A percentile compares a stretch with the other conserved stretches of the same genome.
Evolutionary conservation across 2,329 filamentous ascomycete species (phyloP).

Genomic region (Epichloe amarillans): DNA sequence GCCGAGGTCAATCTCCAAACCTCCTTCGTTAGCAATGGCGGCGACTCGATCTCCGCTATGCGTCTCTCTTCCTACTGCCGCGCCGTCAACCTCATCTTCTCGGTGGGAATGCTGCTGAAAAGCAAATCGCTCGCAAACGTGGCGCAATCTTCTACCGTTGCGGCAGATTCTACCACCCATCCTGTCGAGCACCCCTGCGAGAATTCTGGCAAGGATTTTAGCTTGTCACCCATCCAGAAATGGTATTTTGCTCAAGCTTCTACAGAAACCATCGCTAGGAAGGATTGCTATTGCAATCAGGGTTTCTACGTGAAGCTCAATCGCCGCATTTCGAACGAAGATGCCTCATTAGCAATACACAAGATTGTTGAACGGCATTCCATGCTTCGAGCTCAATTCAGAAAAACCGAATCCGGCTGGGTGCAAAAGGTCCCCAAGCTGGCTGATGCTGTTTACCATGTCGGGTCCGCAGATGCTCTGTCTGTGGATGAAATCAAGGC

Average conservation of each 20-base stretch:
- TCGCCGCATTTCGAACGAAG: neutral
- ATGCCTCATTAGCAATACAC: neutral
- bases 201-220: neutral
- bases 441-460: neutral
- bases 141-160: neutral
- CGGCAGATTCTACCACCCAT: neutral
- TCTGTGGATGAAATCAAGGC: neutral
- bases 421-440: conserved; percentile 1
- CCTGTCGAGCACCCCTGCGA: neutral
- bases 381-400: conserved; percentile 8
- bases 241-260: conserved; percentile 3
- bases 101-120: conserved; percentile 12
- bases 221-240: conserved; percentile 6
- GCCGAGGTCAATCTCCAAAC: conserved; percentile 16
- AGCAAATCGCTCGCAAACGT: neutral
- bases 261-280: neutral
- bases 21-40: conserved; percentile 27
- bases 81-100: conserved; percentile 16
- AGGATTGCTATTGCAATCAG: conserved; percentile 2
- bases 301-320: conserved; percentile 1
- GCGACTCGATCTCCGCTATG: conserved; percentile 32
- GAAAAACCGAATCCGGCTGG: neutral
- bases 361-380: conserved; percentile 4
- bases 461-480: neutral
- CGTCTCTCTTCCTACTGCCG: conserved; percentile 26